Percentiles rank a stretch among this genome's conserved stretches.
phyloP scores from a whole-genome alignment of 345 rosid species.

The Anastatica hierochuntica region DNA sequence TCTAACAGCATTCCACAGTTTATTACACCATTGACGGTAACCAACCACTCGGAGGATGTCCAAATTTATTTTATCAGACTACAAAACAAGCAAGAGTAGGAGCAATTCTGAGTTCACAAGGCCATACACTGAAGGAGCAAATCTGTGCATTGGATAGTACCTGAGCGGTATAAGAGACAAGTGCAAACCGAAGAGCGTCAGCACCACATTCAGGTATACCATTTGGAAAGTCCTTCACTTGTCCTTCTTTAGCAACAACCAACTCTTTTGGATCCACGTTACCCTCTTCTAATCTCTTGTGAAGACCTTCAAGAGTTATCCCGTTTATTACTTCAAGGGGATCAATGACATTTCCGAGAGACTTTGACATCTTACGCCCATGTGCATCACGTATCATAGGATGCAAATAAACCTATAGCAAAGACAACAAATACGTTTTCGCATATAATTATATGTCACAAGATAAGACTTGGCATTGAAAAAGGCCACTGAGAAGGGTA shows the following conservation, averaged over 20 bases:
- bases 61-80: conserved; percentile 82
- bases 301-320: conserved; percentile 54
- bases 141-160: too few relatives aligned
- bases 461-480: too few relatives aligned
- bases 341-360: conserved; percentile 72
- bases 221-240: conserved; percentile 57
- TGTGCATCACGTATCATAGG: conserved; percentile 91
- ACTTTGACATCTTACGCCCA: conserved; percentile 82
- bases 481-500: too few relatives aligned
- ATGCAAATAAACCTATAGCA: conserved; percentile 79
- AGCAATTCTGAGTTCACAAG: too few relatives aligned
- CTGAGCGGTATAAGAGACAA: conserved; percentile 76
- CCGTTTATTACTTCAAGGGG: conserved; percentile 84
- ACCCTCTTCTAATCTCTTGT: conserved; percentile 60
- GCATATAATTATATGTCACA: too few relatives aligned
- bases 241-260: conserved; percentile 53
- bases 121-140: too few relatives aligned
- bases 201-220: conserved; percentile 92
- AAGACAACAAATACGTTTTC: too few relatives aligned
- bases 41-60: conserved; percentile 80
- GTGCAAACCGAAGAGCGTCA: conserved; percentile 85
- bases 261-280: conserved; percentile 55
- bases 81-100: too few relatives aligned
- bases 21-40: conserved; percentile 92
- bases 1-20: conserved; percentile 81